Percentiles rank a stretch among this genome's conserved stretches.
These are phyloP conservation scores for Sarocladium brachiariae DNA, from an alignment of 2,329 filamentous ascomycete genomes.

Conservation along the genomic window DNA sequence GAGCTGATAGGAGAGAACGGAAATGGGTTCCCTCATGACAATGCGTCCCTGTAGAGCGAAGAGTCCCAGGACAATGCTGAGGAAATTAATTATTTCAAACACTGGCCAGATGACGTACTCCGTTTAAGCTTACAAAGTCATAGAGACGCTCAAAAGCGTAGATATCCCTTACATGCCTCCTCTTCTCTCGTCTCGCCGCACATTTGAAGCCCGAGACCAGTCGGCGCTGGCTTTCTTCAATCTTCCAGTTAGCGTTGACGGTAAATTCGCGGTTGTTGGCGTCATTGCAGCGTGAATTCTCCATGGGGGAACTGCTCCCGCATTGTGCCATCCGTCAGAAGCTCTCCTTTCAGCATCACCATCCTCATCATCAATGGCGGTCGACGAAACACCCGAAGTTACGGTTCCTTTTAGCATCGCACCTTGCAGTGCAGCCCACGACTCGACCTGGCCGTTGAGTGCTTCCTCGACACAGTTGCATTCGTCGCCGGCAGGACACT, in stretches of 20 bases:
- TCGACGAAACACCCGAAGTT: conserved; percentile 19
- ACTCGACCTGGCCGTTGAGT: conserved; percentile 50
- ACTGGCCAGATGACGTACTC: neutral
- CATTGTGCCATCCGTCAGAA: conserved; percentile 30
- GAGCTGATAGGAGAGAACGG: too few relatives aligned
- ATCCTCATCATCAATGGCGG: conserved; percentile 20
- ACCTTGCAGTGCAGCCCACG: conserved; percentile 44
- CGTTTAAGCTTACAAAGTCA: neutral
- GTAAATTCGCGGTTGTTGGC: conserved; percentile 23
- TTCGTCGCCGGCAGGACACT: conserved; percentile 58
- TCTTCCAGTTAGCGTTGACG: conserved; percentile 41
- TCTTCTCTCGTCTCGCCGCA: conserved; percentile 26
- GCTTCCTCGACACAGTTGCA: conserved; percentile 55
- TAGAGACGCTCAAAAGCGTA: neutral
- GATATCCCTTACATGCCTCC: neutral
- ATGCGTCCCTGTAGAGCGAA: too few relatives aligned
- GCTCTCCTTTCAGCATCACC: conserved; percentile 27
- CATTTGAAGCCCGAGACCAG: conserved; percentile 38
- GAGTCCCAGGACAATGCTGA: too few relatives aligned
- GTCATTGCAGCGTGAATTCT: neutral
- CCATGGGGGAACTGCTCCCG: conserved; percentile 17
- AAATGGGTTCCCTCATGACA: too few relatives aligned
- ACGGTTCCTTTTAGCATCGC: conserved; percentile 25
- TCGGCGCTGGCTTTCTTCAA: conserved; percentile 41
- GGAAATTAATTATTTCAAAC: neutral